Base-by-base conservation (phyloP, 2,329 filamentous ascomycete species). In the Fusarium oxysporum region DNA sequence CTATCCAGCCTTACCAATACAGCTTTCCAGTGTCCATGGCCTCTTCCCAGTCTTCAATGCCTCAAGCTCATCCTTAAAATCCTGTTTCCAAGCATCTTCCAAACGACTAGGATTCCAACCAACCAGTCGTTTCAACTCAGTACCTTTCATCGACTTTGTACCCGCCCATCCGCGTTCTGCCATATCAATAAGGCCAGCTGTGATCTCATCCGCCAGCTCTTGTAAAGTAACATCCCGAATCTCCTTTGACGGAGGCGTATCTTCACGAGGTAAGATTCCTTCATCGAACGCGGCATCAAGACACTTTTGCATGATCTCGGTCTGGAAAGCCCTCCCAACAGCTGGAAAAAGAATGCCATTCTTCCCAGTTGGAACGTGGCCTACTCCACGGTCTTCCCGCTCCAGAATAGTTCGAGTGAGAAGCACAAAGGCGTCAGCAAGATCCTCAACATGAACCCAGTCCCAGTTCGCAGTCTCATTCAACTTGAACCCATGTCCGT, bases 91-190 rank as follows among this genome's bases (percentile, higher is more conserved):
- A 0, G 53, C 53, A 23, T 55, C 21, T 5, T 43, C 14, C 21
- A 43, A 32, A 10, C 19, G 43, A 28, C 12, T 53, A 3, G 56
- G 48, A 17, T 25, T 53, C 67, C 58, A 63, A 5, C 68, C 64
- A 13, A 58, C 28, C 3, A 70, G 37, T 21, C 54, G n/a, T 32
- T 41, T 64, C 32, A 61, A 25, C 8, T 50, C 38, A 6, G 48
- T 61, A 13, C 59, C 68, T 10, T 54, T 70, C 59, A 63, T 64
- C 28, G 21, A 45, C 68, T 54, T 70, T 23, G 32, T 63, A 1
- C 64, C 64, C 16, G 64, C 64, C 45, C 65, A 64, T 8, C 58
- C 55, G 1, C 56, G 64, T 40, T 70, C 68, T 13, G 64, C 68
- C 12, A 64, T 68, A 30, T 68, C 53, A 8, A 25, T 32, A 8